Conservation (phyloP, 2,329 filamentous ascomycete genomes). For the Clonostachys chloroleuca region DNA sequence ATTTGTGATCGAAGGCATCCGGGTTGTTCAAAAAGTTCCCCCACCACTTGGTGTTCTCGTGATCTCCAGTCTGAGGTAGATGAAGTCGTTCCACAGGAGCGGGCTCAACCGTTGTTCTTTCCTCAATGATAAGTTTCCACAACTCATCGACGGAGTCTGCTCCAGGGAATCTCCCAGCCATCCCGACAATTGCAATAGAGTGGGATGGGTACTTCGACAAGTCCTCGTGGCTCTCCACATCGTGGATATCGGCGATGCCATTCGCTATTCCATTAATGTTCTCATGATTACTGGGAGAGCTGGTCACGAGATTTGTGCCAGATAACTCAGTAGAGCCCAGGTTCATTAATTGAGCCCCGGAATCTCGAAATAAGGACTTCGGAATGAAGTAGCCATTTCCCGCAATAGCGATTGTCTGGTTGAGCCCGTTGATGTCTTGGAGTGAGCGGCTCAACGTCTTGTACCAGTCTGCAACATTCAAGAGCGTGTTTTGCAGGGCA, state of each 20-base stretch:
- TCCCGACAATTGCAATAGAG: slow-evolving; percentile 1
- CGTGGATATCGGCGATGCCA: neutral
- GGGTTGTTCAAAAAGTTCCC: slow-evolving; percentile 13
- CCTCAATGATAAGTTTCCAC: neutral
- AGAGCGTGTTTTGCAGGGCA: too few species aligned
- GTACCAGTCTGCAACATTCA: too few species aligned
- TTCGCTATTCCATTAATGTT: neutral
- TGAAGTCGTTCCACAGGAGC: too few species aligned
- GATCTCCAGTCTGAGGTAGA: neutral
- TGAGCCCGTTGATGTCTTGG: too few species aligned
- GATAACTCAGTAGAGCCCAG: neutral
- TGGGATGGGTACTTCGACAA: neutral
- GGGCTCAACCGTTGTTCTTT: neutral
- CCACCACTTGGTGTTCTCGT: slow-evolving; percentile 3
- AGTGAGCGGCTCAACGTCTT: too few species aligned
- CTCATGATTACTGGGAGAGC: neutral
- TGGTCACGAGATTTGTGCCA: neutral
- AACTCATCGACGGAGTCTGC: neutral
- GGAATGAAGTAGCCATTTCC: too few species aligned
- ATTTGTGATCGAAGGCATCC: slow-evolving; percentile 28
- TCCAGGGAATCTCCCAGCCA: neutral
- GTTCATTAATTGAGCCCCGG: neutral
- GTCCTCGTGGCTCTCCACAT: neutral
- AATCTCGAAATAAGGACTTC: too few species aligned
- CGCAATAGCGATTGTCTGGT: too few species aligned